phyloP scores from a whole-genome alignment of 2,329 filamentous ascomycete genomes.

The Fusarium mundagurra region DNA sequence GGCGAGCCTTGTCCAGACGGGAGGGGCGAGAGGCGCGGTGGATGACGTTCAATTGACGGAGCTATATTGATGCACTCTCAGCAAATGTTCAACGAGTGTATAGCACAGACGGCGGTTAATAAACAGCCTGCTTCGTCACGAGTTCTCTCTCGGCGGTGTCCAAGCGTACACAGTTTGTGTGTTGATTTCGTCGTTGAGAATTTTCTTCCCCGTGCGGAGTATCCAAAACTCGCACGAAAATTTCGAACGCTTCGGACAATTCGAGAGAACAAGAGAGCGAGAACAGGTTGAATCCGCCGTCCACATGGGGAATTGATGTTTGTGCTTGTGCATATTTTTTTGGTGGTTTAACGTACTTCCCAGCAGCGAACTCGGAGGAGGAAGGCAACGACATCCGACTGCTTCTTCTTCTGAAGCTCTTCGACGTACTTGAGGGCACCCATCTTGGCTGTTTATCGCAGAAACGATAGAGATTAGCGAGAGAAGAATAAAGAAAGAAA shows the following conservation, averaged over 20 bases:
- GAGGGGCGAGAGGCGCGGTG: slow-evolving; percentile 98
- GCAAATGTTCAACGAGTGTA: slow-evolving; percentile 99
- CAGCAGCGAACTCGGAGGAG: slow-evolving; percentile 99
- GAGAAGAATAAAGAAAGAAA: background rate
- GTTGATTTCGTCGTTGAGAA: slow-evolving; percentile 14
- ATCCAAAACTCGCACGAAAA: slow-evolving; percentile 27
- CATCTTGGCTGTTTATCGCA: slow-evolving; percentile 74
- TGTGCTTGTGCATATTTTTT: slow-evolving; percentile 43
- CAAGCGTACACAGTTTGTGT: background rate
- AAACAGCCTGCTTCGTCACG: slow-evolving; percentile 18
- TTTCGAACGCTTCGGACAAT: slow-evolving; percentile 7
- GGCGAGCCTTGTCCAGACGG: slow-evolving; percentile 99
- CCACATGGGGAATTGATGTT: slow-evolving; percentile 49
- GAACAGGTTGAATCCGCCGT: slow-evolving; percentile 43
- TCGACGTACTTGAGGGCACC: slow-evolving; percentile 99
- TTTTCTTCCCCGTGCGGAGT: slow-evolving; percentile 24
- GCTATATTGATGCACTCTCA: slow-evolving; percentile 99
- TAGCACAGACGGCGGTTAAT: slow-evolving; percentile 65
- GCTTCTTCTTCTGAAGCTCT: slow-evolving; percentile 99
- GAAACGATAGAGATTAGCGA: slow-evolving; percentile 41
- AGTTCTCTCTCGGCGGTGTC: slow-evolving; percentile 7
- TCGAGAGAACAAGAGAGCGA: slow-evolving; percentile 31
- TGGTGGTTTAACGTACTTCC: slow-evolving; percentile 80
- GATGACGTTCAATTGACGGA: slow-evolving; percentile 99
- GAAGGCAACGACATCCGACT: slow-evolving; percentile 99